Conservation (phyloP, 192 early-diverging fungal genomes). For the Coemansia sp. region DNA sequence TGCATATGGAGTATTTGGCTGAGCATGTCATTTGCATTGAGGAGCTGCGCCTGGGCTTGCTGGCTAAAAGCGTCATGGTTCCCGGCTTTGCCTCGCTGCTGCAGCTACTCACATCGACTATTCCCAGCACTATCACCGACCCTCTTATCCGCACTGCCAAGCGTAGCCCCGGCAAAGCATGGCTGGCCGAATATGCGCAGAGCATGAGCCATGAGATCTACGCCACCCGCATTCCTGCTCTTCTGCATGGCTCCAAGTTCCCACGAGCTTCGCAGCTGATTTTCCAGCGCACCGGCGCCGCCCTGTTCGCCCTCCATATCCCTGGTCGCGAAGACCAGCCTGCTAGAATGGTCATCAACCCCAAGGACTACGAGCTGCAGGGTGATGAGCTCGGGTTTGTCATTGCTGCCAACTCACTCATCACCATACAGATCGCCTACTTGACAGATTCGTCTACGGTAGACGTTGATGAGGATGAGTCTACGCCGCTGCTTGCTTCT, state of each 20-base stretch:
- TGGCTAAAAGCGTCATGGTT: slow-evolving; percentile 67
- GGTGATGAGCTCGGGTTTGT: slow-evolving; percentile 68
- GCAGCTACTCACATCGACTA: slow-evolving; percentile 63
- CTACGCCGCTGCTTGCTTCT: slow-evolving; percentile 29
- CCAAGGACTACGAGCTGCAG: slow-evolving; percentile 53
- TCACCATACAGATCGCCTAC: slow-evolving; percentile 43
- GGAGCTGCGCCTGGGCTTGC: slow-evolving; percentile 66
- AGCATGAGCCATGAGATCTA: slow-evolving; percentile 69
- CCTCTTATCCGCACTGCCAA: slow-evolving; percentile 38
- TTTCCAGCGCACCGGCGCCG: slow-evolving; percentile 58
- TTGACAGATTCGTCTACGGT: slow-evolving; percentile 27
- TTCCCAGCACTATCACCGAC: slow-evolving; percentile 55
- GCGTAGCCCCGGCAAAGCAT: slow-evolving; percentile 26
- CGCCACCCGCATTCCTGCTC: slow-evolving; percentile 50
- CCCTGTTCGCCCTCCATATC: slow-evolving; percentile 60
- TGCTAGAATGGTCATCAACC: slow-evolving; percentile 57
- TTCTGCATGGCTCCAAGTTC: slow-evolving; percentile 56
- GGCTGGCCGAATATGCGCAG: slow-evolving; percentile 62
- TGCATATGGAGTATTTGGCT: slow-evolving; percentile 70
- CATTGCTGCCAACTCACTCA: slow-evolving; percentile 48
- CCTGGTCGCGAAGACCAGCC: slow-evolving; percentile 15
- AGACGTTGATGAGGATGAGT: slow-evolving; percentile 19
- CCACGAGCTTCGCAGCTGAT: slow-evolving; percentile 56
- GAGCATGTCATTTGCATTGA: slow-evolving; percentile 70
- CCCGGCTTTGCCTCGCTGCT: slow-evolving; percentile 71